Evolutionary conservation across 305 asterid species (phyloP).

Genomic region (Fraxinus velutina): DNA sequence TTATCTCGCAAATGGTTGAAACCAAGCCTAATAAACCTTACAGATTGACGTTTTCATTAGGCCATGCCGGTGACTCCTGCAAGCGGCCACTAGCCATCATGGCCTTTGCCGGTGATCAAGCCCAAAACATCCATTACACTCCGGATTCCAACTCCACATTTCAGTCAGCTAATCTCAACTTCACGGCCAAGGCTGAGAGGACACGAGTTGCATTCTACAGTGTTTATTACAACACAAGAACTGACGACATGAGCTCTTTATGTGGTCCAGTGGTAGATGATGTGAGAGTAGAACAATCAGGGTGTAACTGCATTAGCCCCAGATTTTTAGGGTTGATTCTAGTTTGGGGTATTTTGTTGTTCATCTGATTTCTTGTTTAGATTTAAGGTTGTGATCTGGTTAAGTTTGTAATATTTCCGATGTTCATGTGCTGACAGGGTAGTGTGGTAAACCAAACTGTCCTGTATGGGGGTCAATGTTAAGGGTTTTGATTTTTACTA

Average conservation of each 20-base stretch:
- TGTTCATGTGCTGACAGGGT: neutral
- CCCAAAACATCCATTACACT: slow-evolving; percentile 69
- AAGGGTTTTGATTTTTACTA: neutral
- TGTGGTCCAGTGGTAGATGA: slow-evolving; percentile 98
- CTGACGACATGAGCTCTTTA: slow-evolving; percentile 84
- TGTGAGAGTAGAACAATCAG: slow-evolving; percentile 62
- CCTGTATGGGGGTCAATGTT: neutral
- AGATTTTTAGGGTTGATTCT: slow-evolving; percentile 31
- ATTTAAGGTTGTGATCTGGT: slow-evolving; percentile 22
- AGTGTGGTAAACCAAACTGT: neutral
- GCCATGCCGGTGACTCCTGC: slow-evolving; percentile 83
- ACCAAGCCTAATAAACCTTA: slow-evolving; percentile 76
- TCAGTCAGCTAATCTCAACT: slow-evolving; percentile 57
- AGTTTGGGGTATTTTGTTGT: slow-evolving; percentile 22
- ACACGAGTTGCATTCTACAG: slow-evolving; percentile 89
- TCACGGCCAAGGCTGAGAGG: slow-evolving; percentile 82
- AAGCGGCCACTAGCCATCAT: slow-evolving; percentile 79
- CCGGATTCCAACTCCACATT: slow-evolving; percentile 75
- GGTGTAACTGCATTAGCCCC: slow-evolving; percentile 31
- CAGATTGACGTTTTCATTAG: slow-evolving; percentile 56
- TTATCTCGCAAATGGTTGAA: slow-evolving; percentile 88
- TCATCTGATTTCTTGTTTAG: neutral
- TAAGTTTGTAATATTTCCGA: neutral
- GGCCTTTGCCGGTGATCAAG: slow-evolving; percentile 97
- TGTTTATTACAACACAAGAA: slow-evolving; percentile 84